Evolutionary conservation across 2,329 filamentous ascomycete genomes (phyloP).

Genomic region (Arthroderma sp.): DNA sequence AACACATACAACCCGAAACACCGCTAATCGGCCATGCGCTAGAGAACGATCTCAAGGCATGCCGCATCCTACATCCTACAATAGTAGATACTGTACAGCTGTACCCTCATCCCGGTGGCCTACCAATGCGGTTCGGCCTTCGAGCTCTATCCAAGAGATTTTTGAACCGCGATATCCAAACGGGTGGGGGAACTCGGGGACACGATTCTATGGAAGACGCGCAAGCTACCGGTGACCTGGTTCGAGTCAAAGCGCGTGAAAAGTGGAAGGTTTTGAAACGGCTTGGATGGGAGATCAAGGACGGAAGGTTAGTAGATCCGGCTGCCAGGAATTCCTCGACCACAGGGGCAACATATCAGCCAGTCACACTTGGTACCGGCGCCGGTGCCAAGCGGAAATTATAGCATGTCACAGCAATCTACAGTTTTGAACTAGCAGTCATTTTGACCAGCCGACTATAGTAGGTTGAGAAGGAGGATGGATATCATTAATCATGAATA

Average conservation of each 20-base stretch:
- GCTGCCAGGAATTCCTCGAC: not conserved
- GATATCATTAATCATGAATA: no score
- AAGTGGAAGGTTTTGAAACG: constrained; percentile 55
- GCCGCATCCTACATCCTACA: constrained; percentile 70
- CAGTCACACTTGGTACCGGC: not conserved
- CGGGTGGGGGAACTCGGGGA: constrained; percentile 46
- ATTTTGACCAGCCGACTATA: no score
- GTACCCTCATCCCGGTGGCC: constrained; percentile 62
- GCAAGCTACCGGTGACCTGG: constrained; percentile 73
- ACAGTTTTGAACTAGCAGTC: no score
- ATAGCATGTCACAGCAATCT: no score
- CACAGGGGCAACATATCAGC: not conserved
- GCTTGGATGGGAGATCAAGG: constrained; percentile 52
- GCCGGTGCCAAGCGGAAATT: not conserved
- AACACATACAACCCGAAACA: constrained; percentile 59
- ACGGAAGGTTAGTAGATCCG: constrained; percentile 27
- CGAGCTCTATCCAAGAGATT: constrained; percentile 57
- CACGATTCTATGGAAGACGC: constrained; percentile 94
- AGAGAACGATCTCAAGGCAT: constrained; percentile 85
- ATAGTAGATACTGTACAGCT: constrained; percentile 77
- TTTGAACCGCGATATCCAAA: constrained; percentile 67
- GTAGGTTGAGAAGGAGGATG: no score
- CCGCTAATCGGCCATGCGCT: constrained; percentile 85
- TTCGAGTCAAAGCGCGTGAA: constrained; percentile 55
- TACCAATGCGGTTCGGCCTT: constrained; percentile 68